Evolutionary conservation across 129 eudicot genomes (phyloP).

Genomic region (Deinandra increscens): DNA sequence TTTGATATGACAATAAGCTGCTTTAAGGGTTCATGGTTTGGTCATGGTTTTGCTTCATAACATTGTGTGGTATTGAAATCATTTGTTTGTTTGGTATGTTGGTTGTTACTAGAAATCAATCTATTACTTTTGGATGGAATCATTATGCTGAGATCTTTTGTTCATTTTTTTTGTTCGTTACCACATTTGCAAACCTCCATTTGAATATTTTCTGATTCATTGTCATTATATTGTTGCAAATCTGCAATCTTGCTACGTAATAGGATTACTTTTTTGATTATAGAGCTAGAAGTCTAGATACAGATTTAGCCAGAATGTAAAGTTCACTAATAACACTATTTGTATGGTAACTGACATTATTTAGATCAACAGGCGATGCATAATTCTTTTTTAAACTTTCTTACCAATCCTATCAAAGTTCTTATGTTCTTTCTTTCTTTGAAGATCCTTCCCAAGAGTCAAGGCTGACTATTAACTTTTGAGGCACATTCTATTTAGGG

Average conservation of each 20-base stretch:
- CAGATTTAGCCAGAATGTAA: background rate
- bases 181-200: background rate
- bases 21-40: background rate
- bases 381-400: too few species aligned
- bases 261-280: background rate
- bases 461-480: too few species aligned
- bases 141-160: background rate
- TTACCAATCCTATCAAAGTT: too few species aligned
- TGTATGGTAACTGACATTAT: too few species aligned
- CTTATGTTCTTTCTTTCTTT: too few species aligned
- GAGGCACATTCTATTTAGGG: too few species aligned
- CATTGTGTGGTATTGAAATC: background rate
- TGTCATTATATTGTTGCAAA: background rate
- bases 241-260: background rate
- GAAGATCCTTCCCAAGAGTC: too few species aligned
- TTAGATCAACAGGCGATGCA: too few species aligned
- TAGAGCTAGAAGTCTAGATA: background rate
- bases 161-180: background rate
- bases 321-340: too few species aligned
- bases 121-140: background rate
- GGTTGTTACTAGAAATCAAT: slow-evolving; percentile 10
- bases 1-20: background rate
- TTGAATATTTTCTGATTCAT: background rate
- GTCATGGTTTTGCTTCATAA: background rate
- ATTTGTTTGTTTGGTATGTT: background rate